Percentiles rank a stretch among this genome's conserved stretches.
Evolutionary conservation across 2,329 filamentous ascomycete species (phyloP).

Genomic region (Colletotrichum spinosum): DNA sequence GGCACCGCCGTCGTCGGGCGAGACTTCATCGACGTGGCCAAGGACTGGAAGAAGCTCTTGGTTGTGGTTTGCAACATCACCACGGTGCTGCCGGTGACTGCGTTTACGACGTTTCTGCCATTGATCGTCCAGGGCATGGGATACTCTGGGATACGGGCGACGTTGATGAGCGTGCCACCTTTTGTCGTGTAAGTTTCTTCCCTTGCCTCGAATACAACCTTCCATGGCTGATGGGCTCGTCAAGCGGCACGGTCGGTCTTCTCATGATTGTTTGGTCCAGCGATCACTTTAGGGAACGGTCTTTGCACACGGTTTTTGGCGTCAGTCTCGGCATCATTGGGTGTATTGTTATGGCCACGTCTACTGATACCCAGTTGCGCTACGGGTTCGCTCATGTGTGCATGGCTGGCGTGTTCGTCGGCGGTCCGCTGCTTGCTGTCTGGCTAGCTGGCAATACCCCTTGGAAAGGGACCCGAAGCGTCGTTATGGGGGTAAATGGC

Average conservation of each 20-base stretch:
- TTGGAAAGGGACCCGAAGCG: constrained; percentile 54
- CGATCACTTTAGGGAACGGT: constrained; percentile 40
- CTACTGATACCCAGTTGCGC: constrained; percentile 36
- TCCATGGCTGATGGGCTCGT: constrained; percentile 12
- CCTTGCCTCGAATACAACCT: neutral
- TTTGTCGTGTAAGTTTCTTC: constrained; percentile 27
- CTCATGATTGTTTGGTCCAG: constrained; percentile 39
- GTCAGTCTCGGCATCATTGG: constrained; percentile 38
- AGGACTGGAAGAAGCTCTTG: constrained; percentile 17
- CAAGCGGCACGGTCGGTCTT: constrained; percentile 25
- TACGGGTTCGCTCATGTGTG: constrained; percentile 41
- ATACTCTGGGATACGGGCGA: constrained; percentile 14
- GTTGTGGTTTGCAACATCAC: constrained; percentile 17
- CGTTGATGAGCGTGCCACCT: constrained; percentile 10
- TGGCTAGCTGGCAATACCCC: constrained; percentile 67
- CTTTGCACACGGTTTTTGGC: constrained; percentile 39
- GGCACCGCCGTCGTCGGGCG: constrained; percentile 1
- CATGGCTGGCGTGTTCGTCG: constrained; percentile 53
- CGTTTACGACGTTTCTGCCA: constrained; percentile 16
- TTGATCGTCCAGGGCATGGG: constrained; percentile 17
- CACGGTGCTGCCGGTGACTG: constrained; percentile 15
- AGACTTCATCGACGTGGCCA: constrained; percentile 7
- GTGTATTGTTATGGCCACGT: constrained; percentile 40
- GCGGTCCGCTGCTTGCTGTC: constrained; percentile 61
- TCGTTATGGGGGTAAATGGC: constrained; percentile 65